Evolutionary conservation across 495 filamentous ascomycete species (phyloP).

Genomic region (Neurospora sp.): DNA sequence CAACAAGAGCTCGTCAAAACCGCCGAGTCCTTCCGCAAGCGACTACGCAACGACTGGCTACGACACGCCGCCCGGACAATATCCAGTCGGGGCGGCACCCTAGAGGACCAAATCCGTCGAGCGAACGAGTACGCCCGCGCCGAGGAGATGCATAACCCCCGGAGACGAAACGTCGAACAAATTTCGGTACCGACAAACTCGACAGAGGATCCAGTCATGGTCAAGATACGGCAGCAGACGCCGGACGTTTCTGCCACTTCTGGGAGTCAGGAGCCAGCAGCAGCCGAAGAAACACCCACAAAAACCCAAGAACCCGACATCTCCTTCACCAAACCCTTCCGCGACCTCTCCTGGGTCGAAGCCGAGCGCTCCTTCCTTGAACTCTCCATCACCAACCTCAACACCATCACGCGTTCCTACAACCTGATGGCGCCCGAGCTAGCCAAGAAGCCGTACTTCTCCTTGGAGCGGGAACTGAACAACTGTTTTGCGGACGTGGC

Average conservation of each 20-base stretch:
- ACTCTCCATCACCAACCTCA: slow-evolving; percentile 70
- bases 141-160: slow-evolving; percentile 51
- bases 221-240: slow-evolving; percentile 29
- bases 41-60: slow-evolving; percentile 77
- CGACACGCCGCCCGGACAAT: slow-evolving; percentile 75
- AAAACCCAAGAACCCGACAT: slow-evolving; percentile 9
- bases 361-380: slow-evolving; percentile 69
- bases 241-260: too few relatives aligned
- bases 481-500: slow-evolving; percentile 81
- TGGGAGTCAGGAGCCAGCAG: too few relatives aligned
- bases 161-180: slow-evolving; percentile 33
- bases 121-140: slow-evolving; percentile 67
- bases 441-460: slow-evolving; percentile 89
- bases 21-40: slow-evolving; percentile 56
- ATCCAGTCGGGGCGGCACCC: slow-evolving; percentile 62
- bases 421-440: slow-evolving; percentile 89
- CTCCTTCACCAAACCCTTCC: slow-evolving; percentile 41
- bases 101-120: slow-evolving; percentile 64
- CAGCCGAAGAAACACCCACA: too few relatives aligned
- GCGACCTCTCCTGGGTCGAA: slow-evolving; percentile 55
- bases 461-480: slow-evolving; percentile 69
- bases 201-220: slow-evolving; percentile 39
- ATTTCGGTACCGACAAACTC: slow-evolving; percentile 38
- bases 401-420: slow-evolving; percentile 73
- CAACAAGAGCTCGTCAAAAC: slow-evolving; percentile 79